phyloP scores from a whole-genome alignment of 2,329 filamentous ascomycete genomes.

The Botrytis cinerea region DNA sequence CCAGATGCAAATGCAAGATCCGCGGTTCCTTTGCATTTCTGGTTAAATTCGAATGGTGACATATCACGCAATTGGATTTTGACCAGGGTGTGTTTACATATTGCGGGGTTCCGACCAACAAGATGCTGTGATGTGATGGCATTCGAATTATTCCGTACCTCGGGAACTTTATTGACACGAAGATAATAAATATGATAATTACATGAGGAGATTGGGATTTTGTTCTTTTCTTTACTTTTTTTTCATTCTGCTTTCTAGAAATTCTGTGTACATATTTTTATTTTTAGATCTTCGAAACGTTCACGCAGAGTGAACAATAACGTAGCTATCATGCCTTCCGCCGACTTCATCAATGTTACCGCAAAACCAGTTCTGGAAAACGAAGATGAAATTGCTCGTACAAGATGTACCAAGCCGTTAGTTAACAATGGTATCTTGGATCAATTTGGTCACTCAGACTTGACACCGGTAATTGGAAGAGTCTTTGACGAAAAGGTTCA shows the following conservation, averaged over 20 bases:
- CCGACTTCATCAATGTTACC: slow-evolving; percentile 9
- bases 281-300: background rate
- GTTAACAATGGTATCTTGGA: slow-evolving; percentile 30
- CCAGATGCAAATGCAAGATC: background rate
- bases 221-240: background rate
- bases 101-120: slow-evolving; percentile 14
- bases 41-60: slow-evolving; percentile 5
- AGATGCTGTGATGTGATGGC: background rate
- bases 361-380: background rate
- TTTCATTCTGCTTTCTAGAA: background rate
- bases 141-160: slow-evolving; percentile 8
- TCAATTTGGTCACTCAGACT: slow-evolving; percentile 29
- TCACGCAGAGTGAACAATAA: background rate
- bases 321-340: slow-evolving; percentile 10
- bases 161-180: background rate
- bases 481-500: slow-evolving; percentile 58
- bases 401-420: slow-evolving; percentile 23
- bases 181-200: background rate
- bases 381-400: slow-evolving; percentile 20
- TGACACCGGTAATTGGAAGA: slow-evolving; percentile 46
- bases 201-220: background rate
- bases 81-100: background rate
- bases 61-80: slow-evolving; percentile 20
- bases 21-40: background rate
- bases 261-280: background rate